Base-by-base conservation (phyloP, 2,329 filamentous ascomycete species). In the Colletotrichum sp. region DNA sequence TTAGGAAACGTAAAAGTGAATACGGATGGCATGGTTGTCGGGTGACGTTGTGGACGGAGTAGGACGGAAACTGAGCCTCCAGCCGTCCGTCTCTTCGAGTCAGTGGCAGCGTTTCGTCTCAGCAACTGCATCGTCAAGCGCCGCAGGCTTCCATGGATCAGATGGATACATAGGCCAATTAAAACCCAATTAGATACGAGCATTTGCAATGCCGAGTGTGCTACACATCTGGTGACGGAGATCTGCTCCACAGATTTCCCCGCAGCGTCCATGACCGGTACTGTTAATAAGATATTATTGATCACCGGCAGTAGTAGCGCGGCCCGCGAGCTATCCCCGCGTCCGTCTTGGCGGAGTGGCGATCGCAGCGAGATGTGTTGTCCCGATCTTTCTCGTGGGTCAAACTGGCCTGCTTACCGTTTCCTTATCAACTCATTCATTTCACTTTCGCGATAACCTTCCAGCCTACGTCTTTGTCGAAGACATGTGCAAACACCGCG, bases 281-380 rank as follows among this genome's bases (percentile, higher is more conserved):
- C 62, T 34, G 34, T 72, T 43, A n/a, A 68, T 72, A 61, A 72
- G 67, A 22, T 34, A 65, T 69, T 69, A 72, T 39, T 72, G 64
- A 61, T 72, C 55, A 68, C 27, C 66, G 18, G 64, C 52, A n/a
- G 32, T 13, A 22, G 52, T 22, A 27, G 28, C 22, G 34, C 64
- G 36, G 55, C 30, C 70, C 28, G 64, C 39, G 36, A n/a, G 36
- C 64, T n/a, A 22, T 52, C 64, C 39, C 64, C 64, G 64, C 64
- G 36, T 52, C 64, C 64, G 64, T 69, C 70, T 68, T 28, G 36
- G 27, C 64, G 58, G 22, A 34, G 58, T 34, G 52, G 36, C 25
- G 27, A 27, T 61, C 36, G 8, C 34, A n/a, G 28, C 39, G 16
- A 16, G n/a, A 55, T 56, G 25, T 32, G 30, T 15, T 39, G 39